These are phyloP conservation scores for Mycotypha africana DNA, from an alignment of 371 early-diverging fungal genomes.

Conservation along the genomic window DNA sequence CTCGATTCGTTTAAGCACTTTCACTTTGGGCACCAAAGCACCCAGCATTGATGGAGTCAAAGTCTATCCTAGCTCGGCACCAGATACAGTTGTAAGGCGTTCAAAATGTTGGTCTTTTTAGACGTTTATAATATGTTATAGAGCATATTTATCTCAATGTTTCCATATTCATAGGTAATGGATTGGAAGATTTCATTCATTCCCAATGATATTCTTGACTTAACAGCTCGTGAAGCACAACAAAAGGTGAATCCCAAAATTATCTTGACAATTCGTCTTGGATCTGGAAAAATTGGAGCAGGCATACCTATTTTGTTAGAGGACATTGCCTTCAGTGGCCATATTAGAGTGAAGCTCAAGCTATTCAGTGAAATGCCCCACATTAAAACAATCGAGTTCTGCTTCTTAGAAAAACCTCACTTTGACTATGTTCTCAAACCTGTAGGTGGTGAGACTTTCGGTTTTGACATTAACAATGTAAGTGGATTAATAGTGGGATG, in stretches of 20 bases:
- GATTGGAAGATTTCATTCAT: conserved; percentile 86
- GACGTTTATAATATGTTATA: too few species aligned
- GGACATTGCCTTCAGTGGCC: conserved; percentile 87
- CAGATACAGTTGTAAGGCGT: conserved; percentile 72
- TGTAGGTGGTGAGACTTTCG: conserved; percentile 84
- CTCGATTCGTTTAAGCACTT: conserved; percentile 80
- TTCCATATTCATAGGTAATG: too few species aligned
- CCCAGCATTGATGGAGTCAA: conserved; percentile 86
- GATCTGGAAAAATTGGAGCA: conserved; percentile 79
- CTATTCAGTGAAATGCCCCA: conserved; percentile 87
- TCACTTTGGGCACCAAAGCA: conserved; percentile 93
- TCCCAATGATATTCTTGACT: conserved; percentile 75
- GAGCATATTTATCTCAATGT: conserved; percentile 4
- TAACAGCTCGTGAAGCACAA: conserved; percentile 61
- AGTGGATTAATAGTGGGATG: too few species aligned
- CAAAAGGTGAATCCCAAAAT: conserved; percentile 89
- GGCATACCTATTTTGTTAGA: conserved; percentile 91
- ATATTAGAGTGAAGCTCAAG: conserved; percentile 76
- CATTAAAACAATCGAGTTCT: conserved; percentile 85
- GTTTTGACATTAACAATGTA: conserved; percentile 79
- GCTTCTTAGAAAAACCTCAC: conserved; percentile 84
- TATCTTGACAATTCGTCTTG: conserved; percentile 83
- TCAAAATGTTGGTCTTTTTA: too few species aligned
- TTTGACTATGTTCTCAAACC: conserved; percentile 95
- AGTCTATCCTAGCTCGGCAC: conserved; percentile 67